phyloP scores from a whole-genome alignment of 176 grass and related monocot species.

The Melocanna baccifera region DNA sequence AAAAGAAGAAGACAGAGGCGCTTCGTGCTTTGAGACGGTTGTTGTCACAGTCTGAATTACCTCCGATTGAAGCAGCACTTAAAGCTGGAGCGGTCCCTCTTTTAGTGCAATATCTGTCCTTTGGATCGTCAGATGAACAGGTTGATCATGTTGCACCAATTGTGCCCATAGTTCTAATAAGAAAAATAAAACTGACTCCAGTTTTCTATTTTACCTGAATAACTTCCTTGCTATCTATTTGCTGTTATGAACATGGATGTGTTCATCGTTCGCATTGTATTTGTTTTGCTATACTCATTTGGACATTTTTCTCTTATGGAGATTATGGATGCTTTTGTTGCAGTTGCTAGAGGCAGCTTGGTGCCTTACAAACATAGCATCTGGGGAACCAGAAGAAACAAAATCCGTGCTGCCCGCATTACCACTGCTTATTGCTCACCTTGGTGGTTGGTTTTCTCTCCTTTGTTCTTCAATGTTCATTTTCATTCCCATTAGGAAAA shows the following conservation, averaged over 20 bases:
- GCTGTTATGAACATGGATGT: neutral
- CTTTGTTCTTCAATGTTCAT: neutral
- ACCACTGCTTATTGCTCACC: slow-evolving; percentile 89
- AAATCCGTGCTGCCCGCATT: slow-evolving; percentile 72
- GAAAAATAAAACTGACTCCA: slow-evolving; percentile 15
- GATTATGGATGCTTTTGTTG: slow-evolving; percentile 33
- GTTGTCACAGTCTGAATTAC: slow-evolving; percentile 84
- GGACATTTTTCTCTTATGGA: slow-evolving; percentile 17
- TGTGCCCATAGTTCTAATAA: neutral
- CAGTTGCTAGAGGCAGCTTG: slow-evolving; percentile 95
- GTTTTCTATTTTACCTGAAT: neutral
- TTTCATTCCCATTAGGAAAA: neutral
- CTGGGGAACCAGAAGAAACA: slow-evolving; percentile 83
- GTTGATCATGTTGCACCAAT: slow-evolving; percentile 37
- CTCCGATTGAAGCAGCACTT: slow-evolving; percentile 78
- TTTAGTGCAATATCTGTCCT: slow-evolving; percentile 83
- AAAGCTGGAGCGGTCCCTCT: slow-evolving; percentile 80
- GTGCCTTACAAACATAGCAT: slow-evolving; percentile 96
- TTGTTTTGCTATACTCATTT: neutral
- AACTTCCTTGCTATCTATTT: neutral
- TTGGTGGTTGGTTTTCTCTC: slow-evolving; percentile 73
- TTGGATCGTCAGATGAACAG: slow-evolving; percentile 94
- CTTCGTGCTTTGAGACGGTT: slow-evolving; percentile 76
- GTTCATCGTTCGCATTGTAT: neutral
- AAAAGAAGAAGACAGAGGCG: slow-evolving; percentile 69